Conservation (phyloP, 1,284 basidiomycete species). For the Ceratobasidium sp. region DNA sequence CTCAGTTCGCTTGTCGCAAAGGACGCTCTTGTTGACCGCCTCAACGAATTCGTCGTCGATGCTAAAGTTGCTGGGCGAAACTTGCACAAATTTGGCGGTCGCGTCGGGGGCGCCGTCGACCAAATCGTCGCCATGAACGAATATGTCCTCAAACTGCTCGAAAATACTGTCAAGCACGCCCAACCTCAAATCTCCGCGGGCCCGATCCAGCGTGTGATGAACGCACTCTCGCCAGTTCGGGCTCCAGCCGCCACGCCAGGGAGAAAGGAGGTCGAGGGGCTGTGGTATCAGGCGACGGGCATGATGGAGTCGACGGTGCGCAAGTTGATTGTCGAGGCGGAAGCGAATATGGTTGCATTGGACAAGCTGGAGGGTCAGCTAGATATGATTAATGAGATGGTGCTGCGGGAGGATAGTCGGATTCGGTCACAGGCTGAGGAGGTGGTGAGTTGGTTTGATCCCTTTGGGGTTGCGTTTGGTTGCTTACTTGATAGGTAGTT, state of each 20-base stretch:
- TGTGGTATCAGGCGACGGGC: not conserved
- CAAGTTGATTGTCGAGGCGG: not conserved
- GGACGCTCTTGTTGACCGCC: slow-evolving; percentile 33
- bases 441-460: not conserved
- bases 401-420: not conserved
- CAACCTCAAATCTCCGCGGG: not conserved
- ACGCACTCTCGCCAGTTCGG: not conserved
- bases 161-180: not conserved
- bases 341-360: not conserved
- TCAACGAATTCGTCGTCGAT: slow-evolving; percentile 41
- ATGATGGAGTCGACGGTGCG: not conserved
- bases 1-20: slow-evolving; percentile 43
- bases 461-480: not conserved
- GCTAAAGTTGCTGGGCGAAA: slow-evolving; percentile 42
- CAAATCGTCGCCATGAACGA: slow-evolving; percentile 45
- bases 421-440: not conserved
- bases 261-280: not conserved
- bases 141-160: slow-evolving; percentile 37
- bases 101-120: slow-evolving; percentile 47
- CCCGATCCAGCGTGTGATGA: slow-evolving; percentile 16
- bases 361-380: not conserved
- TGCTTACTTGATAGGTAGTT: slow-evolving; percentile 25
- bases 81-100: slow-evolving; percentile 45
- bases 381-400: not conserved
- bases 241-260: not conserved